Evolutionary conservation across 306 rosid species (phyloP), one percentile per base, ranked within the genome.

Genomic region (Cicer yamashitae): DNA sequence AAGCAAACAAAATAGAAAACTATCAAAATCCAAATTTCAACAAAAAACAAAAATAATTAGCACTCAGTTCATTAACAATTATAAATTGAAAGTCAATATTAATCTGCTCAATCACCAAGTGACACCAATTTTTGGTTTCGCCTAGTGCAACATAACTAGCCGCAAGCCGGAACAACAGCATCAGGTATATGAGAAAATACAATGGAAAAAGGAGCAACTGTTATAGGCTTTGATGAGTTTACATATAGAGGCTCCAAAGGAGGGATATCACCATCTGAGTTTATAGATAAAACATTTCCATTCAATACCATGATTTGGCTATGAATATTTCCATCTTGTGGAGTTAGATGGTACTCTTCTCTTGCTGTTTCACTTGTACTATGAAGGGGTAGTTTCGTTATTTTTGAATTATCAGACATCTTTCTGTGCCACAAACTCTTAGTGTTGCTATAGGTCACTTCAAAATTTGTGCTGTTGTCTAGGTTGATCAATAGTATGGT

Each of bases 301-400:
- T 94, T 94, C 6, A 94, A 88, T 40, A 88, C 54, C 97, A 87
- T 70, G 74, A 79, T 81, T 86, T 87, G 98, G 90, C 98, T 92
- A 48, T 88, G 93, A 71, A 94, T 45, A 78, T 90, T 67, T 66
- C 96, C 87, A 76, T 74, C 88, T 43, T 83, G 78, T 2, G 98
- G 68, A 38, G 91, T 84, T 69, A 92, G 73, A 84, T 92, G 99
- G 83, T 96, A 96, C 79, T 96, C 98, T 77, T 92, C 91, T 85
- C 98, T 90, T 45, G 66, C 54, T 17, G 39, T 44, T 54, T 45
- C 79, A 65, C 73, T 66, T 75, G 43, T 56, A 11, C 50, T 10
- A 39, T 12, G 58, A 60, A 63, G 71, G 43, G 73, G 84, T 37
- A 81, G 63, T 76, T 52, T 67, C 61, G 39, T 54, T 12, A 50